Percentiles rank a stretch among this genome's conserved stretches.
These are phyloP conservation scores for Quercus robur DNA, from an alignment of 306 rosid genomes.

Conservation along the genomic window DNA sequence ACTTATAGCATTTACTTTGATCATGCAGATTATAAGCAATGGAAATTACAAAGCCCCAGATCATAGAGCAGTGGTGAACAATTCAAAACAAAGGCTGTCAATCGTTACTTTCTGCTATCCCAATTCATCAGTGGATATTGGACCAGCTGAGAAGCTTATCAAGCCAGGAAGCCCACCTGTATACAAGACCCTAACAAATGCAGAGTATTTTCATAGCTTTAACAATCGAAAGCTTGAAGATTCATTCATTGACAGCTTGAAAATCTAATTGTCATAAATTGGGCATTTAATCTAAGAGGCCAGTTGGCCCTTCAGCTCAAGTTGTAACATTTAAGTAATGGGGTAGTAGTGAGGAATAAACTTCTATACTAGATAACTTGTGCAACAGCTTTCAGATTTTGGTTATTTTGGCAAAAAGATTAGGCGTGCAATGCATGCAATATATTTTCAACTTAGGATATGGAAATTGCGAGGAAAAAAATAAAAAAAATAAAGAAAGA, in stretches of 20 bases:
- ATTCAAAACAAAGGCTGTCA: slow-evolving; percentile 33
- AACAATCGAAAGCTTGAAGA: slow-evolving; percentile 33
- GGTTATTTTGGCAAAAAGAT: too few relatives aligned
- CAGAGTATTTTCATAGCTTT: slow-evolving; percentile 32
- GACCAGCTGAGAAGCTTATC: slow-evolving; percentile 26
- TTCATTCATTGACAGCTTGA: slow-evolving; percentile 42
- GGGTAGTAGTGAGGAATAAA: too few relatives aligned
- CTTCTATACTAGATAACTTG: too few relatives aligned
- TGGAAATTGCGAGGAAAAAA: too few relatives aligned
- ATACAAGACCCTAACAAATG: slow-evolving; percentile 36
- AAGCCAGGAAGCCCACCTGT: slow-evolving; percentile 23
- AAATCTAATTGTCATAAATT: not conserved
- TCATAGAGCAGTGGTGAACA: slow-evolving; percentile 48
- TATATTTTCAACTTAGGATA: too few relatives aligned
- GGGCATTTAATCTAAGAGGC: too few relatives aligned
- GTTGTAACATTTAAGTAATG: too few relatives aligned
- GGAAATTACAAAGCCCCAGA: slow-evolving; percentile 52
- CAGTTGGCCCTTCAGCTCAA: too few relatives aligned
- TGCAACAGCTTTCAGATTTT: too few relatives aligned
- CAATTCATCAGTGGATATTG: slow-evolving; percentile 22
- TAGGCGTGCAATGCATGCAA: too few relatives aligned
- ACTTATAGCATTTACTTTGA: not conserved
- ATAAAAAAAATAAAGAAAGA: too few relatives aligned
- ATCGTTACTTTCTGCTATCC: slow-evolving; percentile 45
- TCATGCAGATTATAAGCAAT: slow-evolving; percentile 42